phyloP scores from a whole-genome alignment of 2,329 filamentous ascomycete species.

The Aspergillus arachidicola region DNA sequence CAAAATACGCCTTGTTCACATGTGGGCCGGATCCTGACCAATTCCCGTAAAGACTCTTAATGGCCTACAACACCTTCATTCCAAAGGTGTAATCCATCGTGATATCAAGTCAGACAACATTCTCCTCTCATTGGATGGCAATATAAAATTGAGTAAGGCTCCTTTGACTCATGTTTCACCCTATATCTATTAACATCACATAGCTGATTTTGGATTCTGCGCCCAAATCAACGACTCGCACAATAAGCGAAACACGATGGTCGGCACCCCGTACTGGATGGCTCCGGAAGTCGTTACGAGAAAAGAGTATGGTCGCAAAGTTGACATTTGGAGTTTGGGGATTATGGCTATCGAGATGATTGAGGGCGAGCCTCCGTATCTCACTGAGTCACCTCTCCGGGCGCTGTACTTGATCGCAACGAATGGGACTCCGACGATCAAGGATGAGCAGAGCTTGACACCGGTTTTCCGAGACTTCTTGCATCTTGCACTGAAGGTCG shows the following conservation, averaged over 20 bases:
- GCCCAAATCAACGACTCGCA: slow-evolving; percentile 97
- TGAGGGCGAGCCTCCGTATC: slow-evolving; percentile 93
- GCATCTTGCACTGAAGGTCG: slow-evolving; percentile 90
- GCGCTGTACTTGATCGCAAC: slow-evolving; percentile 96
- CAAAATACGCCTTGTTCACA: background rate
- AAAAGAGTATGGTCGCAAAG: slow-evolving; percentile 97
- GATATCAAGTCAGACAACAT: slow-evolving; percentile 99
- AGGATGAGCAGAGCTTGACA: slow-evolving; percentile 83
- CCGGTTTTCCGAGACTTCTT: slow-evolving; percentile 88
- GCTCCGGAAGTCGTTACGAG: slow-evolving; percentile 95
- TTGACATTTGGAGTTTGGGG: slow-evolving; percentile 97
- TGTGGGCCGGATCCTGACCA: slow-evolving; percentile 19
- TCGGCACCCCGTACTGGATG: slow-evolving; percentile 99
- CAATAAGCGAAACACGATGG: slow-evolving; percentile 98
- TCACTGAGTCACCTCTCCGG: slow-evolving; percentile 90
- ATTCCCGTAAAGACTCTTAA: slow-evolving; percentile 65
- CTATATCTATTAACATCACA: slow-evolving; percentile 24
- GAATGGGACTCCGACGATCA: slow-evolving; percentile 92
- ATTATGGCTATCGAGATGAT: slow-evolving; percentile 99
- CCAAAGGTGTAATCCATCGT: slow-evolving; percentile 95
- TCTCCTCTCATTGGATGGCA: slow-evolving; percentile 86
- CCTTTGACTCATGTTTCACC: slow-evolving; percentile 20
- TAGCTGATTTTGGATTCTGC: slow-evolving; percentile 97
- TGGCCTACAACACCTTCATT: slow-evolving; percentile 92
- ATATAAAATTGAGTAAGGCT: slow-evolving; percentile 90